Conservation (phyloP, 257 asterid species). For the Solanum okadae region DNA sequence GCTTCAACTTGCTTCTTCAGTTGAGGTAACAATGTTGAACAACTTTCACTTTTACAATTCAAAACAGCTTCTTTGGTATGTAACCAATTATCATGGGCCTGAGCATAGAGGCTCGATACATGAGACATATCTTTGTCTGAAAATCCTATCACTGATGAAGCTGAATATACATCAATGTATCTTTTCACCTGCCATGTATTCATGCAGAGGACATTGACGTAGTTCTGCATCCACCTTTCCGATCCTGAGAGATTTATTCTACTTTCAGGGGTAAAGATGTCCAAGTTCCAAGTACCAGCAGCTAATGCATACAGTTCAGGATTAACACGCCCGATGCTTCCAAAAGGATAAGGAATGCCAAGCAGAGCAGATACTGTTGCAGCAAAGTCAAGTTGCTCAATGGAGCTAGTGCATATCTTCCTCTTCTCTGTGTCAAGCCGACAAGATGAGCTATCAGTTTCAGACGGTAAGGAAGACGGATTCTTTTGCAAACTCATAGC, state of each 20-base stretch:
- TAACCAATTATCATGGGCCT: conserved; percentile 72
- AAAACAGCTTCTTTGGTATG: conserved; percentile 31
- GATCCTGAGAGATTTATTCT: conserved; percentile 26
- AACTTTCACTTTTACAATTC: conserved; percentile 19
- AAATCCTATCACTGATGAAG: conserved; percentile 86
- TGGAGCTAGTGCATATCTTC: neutral
- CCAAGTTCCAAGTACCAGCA: conserved; percentile 47
- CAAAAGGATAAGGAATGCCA: neutral
- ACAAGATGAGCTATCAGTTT: neutral
- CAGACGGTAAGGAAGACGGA: neutral
- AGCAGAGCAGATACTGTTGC: neutral
- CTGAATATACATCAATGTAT: conserved; percentile 88
- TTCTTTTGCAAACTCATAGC: neutral
- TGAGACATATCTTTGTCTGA: conserved; percentile 71
- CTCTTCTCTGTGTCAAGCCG: neutral
- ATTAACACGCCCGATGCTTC: neutral
- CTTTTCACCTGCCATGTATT: conserved; percentile 99
- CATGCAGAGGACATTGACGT: conserved; percentile 76
- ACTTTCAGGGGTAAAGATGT: conserved; percentile 12
- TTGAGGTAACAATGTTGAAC: conserved; percentile 24
- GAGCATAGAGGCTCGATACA: conserved; percentile 53
- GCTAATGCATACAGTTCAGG: conserved; percentile 14
- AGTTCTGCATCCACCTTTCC: conserved; percentile 60
- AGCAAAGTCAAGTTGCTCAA: neutral
- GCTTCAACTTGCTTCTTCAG: conserved; percentile 57